These are phyloP conservation scores for Moricandia arvensis DNA, from an alignment of 345 rosid genomes.

Conservation along the genomic window DNA sequence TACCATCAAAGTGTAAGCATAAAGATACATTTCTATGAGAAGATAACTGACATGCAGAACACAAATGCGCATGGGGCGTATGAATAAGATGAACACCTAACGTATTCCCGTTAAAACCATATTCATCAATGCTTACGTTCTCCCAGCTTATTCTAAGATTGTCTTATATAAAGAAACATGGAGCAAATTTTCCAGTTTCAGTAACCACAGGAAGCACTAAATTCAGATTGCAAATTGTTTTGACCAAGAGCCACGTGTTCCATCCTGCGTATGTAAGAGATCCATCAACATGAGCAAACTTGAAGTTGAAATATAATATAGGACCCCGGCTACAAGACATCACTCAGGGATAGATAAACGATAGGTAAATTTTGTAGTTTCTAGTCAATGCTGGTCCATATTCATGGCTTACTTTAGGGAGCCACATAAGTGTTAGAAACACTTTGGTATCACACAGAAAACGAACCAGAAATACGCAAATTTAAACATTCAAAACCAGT, in stretches of 20 bases:
- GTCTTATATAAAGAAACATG: slow-evolving; percentile 3
- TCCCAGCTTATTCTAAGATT: slow-evolving; percentile 22
- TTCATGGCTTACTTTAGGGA: not conserved
- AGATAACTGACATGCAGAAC: slow-evolving; percentile 14
- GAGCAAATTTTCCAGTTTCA: not conserved
- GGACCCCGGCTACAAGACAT: slow-evolving; percentile 11
- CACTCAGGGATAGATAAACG: not conserved
- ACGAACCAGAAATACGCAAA: not conserved
- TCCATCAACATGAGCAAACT: not conserved
- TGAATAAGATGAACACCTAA: slow-evolving; percentile 14
- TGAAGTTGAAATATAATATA: not conserved
- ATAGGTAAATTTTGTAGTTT: not conserved
- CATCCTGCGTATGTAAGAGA: slow-evolving; percentile 55
- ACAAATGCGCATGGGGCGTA: slow-evolving; percentile 5
- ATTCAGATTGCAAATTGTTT: not conserved
- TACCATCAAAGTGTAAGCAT: slow-evolving; percentile 1
- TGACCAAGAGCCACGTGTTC: slow-evolving; percentile 54
- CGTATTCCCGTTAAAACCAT: not conserved
- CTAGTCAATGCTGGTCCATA: slow-evolving; percentile 2
- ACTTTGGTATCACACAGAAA: not conserved
- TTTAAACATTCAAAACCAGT: not conserved
- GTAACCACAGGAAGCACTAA: slow-evolving; percentile 1
- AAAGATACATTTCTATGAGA: slow-evolving; percentile 10
- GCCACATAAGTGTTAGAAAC: not conserved
- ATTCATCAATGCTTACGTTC: slow-evolving; percentile 18